These are phyloP conservation scores for Sanghuangporus sanghuang DNA, from an alignment of 1,284 basidiomycete genomes.

Conservation along the genomic window DNA sequence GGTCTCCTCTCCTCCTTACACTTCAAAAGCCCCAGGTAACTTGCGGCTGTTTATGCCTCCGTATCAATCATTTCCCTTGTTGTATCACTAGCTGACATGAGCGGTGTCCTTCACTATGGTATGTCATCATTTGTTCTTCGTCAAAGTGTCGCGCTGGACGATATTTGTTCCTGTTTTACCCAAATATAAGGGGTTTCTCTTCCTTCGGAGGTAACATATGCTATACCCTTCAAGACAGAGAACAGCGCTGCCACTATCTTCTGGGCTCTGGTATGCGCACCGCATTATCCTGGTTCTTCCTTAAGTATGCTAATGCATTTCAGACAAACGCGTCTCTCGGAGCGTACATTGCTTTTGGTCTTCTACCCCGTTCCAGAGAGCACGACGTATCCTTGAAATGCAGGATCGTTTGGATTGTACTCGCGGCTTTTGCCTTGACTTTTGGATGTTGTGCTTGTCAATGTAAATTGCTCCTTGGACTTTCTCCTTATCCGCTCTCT, in stretches of 20 bases:
- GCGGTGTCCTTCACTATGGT: background rate
- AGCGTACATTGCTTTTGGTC: conserved; percentile 2
- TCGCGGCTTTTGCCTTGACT: conserved; percentile 5
- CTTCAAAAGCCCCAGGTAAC: background rate
- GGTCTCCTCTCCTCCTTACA: background rate
- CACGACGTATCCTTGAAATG: background rate
- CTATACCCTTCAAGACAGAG: conserved; percentile 1
- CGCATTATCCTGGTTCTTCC: background rate
- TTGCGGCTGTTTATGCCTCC: too few species aligned
- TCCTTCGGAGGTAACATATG: background rate
- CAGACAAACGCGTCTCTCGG: conserved; percentile 10
- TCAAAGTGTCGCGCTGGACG: background rate
- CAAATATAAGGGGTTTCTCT: background rate
- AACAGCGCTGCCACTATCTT: conserved; percentile 1
- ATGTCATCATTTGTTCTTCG: background rate
- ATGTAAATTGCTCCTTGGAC: background rate
- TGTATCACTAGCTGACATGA: too few species aligned
- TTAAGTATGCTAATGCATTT: background rate
- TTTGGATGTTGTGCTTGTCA: conserved; percentile 15
- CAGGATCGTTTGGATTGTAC: background rate
- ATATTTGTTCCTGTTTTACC: background rate
- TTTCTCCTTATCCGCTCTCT: background rate
- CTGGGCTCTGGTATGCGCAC: conserved; percentile 5
- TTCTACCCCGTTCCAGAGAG: background rate
- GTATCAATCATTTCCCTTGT: too few species aligned